Evolutionary conservation across 768 basidiomycete genomes (phyloP), one percentile per base, ranked within the genome.

Genomic region (Tylopilus sp.): DNA sequence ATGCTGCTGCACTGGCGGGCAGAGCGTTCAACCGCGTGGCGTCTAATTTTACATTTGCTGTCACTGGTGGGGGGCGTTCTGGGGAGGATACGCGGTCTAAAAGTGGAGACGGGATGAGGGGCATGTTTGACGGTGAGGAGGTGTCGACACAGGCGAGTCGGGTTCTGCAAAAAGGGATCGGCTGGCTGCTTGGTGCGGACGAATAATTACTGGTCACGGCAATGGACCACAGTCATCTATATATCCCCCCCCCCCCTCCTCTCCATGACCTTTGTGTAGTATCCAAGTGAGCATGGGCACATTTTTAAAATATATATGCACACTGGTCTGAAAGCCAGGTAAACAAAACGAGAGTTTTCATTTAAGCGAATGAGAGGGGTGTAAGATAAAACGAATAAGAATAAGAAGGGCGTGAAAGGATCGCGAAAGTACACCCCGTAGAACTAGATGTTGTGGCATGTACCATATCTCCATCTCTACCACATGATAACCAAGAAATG

Each of bases 121-220:
- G 74, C 43, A 69, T 72, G 52, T 70, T 69, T 53, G 79, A 79
- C 46, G 73, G 73, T 35, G 82, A 79, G 17, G 86, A 87, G 47
- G 83, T 88, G 38, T 81, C 85, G 18, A 67, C 79, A n/a, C 84
- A 86, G 59, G 91, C 91, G 2, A 81, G 83, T 44, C 78, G 85
- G 28, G 91, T 83, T 4, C 68, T 98, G 38, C 88, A 91, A 33
- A 86, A 87, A 62, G 95, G 95, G 8, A 91, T 98, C 47, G 95
- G 95, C 25, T 98, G 95, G 95, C 75, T 98, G 25, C 84, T 98
- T 51, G 95, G 95, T 38, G 88, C 84, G 12, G 93, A 94, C 53
- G 86, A 83, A 36, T 57, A 28, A 53, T 25, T 22, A 25, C 20
- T 40, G 17, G n/a, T 28, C 22, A 28, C n/a, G 36, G 48, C 6